Conservation (phyloP, 306 rosid species). For the Delonix regia region DNA sequence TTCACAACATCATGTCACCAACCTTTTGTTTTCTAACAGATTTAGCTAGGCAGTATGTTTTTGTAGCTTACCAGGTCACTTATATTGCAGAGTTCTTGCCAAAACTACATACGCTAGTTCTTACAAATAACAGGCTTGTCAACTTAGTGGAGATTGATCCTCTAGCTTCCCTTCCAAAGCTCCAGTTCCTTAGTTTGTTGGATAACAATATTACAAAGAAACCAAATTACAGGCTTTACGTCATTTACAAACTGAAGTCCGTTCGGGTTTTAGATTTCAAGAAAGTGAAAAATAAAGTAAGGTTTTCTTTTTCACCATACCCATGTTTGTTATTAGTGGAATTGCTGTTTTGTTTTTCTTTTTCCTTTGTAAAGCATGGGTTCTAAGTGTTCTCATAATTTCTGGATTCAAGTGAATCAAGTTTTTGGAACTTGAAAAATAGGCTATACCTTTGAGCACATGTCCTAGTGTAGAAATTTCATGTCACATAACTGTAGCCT, state of each 20-base stretch:
- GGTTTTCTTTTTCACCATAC: slow-evolving; percentile 1
- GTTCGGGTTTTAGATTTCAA: slow-evolving; percentile 91
- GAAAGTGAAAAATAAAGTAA: slow-evolving; percentile 80
- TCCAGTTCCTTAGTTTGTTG: slow-evolving; percentile 81
- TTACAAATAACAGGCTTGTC: slow-evolving; percentile 93
- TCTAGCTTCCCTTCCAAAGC: slow-evolving; percentile 70
- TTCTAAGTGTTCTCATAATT: not conserved
- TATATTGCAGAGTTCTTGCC: slow-evolving; percentile 80
- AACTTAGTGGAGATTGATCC: slow-evolving; percentile 95
- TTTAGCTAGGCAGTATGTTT: not conserved
- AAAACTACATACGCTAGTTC: slow-evolving; percentile 79
- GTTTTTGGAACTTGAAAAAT: slow-evolving; percentile 1
- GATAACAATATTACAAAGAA: slow-evolving; percentile 92
- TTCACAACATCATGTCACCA: not conserved
- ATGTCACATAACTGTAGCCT: not conserved
- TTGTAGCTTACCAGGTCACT: slow-evolving; percentile 25
- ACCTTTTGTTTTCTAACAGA: not conserved
- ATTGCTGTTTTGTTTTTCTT: no score
- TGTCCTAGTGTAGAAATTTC: not conserved
- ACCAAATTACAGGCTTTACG: slow-evolving; percentile 82
- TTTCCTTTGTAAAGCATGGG: slow-evolving; percentile 7
- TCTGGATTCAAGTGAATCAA: not conserved
- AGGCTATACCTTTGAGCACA: not conserved
- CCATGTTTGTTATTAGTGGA: not conserved
- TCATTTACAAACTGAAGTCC: slow-evolving; percentile 70